A percentile compares a stretch with the other conserved stretches of the same genome.
These are phyloP conservation scores for Teunomyces stri DNA, from an alignment of 805 yeast genomes.

Conservation along the genomic window DNA sequence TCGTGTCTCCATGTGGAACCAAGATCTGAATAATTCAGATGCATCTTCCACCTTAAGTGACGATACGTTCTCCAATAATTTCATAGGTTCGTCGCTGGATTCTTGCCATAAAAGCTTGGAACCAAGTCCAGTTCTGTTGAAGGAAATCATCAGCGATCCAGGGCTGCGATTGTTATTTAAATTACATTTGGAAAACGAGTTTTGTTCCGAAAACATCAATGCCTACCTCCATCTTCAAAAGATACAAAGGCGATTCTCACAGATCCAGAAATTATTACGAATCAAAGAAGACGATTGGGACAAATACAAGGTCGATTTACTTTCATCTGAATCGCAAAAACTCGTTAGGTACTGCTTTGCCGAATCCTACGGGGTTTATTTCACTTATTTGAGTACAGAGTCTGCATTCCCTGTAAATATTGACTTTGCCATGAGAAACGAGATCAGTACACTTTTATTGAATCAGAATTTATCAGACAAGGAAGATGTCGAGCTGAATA, in stretches of 20 bases:
- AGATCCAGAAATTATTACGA: conserved; percentile 37
- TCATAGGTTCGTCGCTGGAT: neutral
- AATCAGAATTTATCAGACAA: neutral
- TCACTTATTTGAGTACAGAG: conserved; percentile 61
- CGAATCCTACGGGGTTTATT: conserved; percentile 60
- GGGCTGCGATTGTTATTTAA: conserved; percentile 69
- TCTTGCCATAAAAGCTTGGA: neutral
- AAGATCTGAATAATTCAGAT: neutral
- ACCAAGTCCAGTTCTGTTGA: conserved; percentile 16
- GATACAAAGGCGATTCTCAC: conserved; percentile 46
- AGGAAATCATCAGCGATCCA: conserved; percentile 63
- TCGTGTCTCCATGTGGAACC: neutral
- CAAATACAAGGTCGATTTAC: conserved; percentile 1
- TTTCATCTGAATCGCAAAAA: conserved; percentile 17
- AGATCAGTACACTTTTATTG: conserved; percentile 29
- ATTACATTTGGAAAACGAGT: conserved; percentile 58
- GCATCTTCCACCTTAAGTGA: neutral
- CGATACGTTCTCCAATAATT: neutral
- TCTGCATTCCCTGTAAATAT: conserved; percentile 73
- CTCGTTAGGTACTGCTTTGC: conserved; percentile 57
- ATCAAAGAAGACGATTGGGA: conserved; percentile 11
- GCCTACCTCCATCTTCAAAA: conserved; percentile 61
- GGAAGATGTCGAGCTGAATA: neutral
- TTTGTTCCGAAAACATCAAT: conserved; percentile 75
- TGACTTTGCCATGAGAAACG: conserved; percentile 49